phyloP scores from a whole-genome alignment of 208 protist genomes.

The Tritrichomonas foetus region DNA sequence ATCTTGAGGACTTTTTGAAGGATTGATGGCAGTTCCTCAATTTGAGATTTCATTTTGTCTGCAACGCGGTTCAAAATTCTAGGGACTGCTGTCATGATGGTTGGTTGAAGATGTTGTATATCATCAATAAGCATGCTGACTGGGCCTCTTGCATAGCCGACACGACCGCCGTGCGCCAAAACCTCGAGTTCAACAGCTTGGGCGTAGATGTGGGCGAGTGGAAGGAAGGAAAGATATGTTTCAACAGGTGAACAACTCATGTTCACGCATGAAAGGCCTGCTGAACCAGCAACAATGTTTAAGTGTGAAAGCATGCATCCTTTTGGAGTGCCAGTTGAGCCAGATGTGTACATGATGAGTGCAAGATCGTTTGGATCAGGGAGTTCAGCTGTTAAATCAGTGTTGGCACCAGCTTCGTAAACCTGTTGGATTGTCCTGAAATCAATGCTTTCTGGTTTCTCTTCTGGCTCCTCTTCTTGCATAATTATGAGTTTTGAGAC shows the following conservation, averaged over 20 bases:
- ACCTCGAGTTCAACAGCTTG: background rate
- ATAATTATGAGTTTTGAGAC: background rate
- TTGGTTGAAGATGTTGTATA: background rate
- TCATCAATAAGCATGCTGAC: background rate
- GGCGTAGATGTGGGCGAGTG: slow-evolving; percentile 48
- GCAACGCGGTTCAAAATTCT: slow-evolving; percentile 5
- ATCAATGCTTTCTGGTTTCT: background rate
- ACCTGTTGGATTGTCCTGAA: background rate
- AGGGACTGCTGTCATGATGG: slow-evolving; percentile 6
- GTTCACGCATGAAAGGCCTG: background rate
- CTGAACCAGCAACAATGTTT: background rate
- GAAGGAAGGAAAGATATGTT: slow-evolving; percentile 44
- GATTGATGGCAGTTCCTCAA: background rate
- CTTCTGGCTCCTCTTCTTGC: background rate
- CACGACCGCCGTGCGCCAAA: background rate
- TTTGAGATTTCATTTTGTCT: background rate
- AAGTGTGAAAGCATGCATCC: slow-evolving; percentile 1
- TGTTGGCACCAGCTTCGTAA: background rate
- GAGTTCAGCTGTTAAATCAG: background rate
- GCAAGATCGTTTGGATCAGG: background rate
- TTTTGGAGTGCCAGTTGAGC: slow-evolving; percentile 42
- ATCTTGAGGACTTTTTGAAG: background rate
- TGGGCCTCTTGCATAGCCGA: slow-evolving; percentile 29
- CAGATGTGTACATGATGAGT: slow-evolving; percentile 25
- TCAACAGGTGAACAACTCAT: background rate